Conservation (phyloP, 1,284 basidiomycete genomes). For the Neonothopanus nambi region DNA sequence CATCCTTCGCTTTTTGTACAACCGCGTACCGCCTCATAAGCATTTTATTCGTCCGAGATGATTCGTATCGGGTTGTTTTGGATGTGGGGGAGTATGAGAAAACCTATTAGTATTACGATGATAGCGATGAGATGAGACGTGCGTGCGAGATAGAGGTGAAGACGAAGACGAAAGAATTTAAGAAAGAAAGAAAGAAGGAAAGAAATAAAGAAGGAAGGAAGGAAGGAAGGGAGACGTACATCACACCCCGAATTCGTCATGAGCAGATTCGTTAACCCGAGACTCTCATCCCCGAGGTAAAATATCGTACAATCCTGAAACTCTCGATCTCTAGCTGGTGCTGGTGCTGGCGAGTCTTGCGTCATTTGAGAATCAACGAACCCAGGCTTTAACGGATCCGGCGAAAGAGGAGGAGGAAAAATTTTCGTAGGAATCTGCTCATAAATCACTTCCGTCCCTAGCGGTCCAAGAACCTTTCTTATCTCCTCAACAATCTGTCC, state of each 20-base stretch:
- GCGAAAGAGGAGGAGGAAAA: background rate
- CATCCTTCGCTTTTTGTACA: constrained; percentile 88
- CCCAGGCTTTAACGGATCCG: background rate
- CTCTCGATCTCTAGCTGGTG: too few species aligned
- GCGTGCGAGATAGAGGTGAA: background rate
- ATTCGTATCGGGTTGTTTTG: constrained; percentile 52
- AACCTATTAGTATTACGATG: too few species aligned
- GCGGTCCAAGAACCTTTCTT: constrained; percentile 24
- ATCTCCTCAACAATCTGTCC: constrained; percentile 39
- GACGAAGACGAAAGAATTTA: too few species aligned
- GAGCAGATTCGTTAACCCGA: constrained; percentile 84
- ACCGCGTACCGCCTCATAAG: constrained; percentile 91
- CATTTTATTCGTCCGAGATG: constrained; percentile 72
- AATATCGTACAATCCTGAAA: constrained; percentile 47
- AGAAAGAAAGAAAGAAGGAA: too few species aligned
- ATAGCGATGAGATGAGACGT: too few species aligned
- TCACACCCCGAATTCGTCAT: constrained; percentile 64
- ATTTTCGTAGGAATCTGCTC: constrained; percentile 19
- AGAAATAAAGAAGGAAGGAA: too few species aligned
- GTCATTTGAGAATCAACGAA: background rate
- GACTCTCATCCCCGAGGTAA: constrained; percentile 85
- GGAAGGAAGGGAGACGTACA: constrained; percentile 23
- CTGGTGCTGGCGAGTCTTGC: background rate
- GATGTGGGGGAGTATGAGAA: constrained; percentile 75
- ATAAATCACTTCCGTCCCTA: constrained; percentile 21